Conservation (phyloP, 352 stramenopile genomes). For the Thraustotheca clavata region DNA sequence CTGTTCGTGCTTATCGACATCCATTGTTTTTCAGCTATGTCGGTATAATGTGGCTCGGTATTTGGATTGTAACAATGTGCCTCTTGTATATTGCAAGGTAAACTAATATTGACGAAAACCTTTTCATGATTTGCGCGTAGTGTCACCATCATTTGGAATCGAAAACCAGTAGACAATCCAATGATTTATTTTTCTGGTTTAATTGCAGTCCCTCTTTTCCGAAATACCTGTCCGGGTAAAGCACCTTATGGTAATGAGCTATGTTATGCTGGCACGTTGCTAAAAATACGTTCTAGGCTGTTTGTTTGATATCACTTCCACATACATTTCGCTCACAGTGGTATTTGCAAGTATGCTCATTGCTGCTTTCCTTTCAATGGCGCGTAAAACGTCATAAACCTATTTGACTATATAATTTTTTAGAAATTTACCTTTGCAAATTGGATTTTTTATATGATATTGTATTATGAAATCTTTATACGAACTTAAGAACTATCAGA, state of each 20-base stretch:
- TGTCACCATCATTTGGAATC: conserved; percentile 2
- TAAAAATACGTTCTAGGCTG: background rate
- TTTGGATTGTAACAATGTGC: conserved; percentile 1
- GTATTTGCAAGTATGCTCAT: background rate
- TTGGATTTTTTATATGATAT: too few relatives aligned
- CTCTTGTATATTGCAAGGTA: conserved; percentile 10
- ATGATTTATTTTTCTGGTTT: conserved; percentile 2
- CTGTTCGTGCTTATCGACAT: background rate
- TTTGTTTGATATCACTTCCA: conserved; percentile 9
- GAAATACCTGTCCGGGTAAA: conserved; percentile 9
- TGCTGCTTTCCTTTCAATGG: background rate
- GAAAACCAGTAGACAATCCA: background rate
- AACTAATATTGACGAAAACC: background rate
- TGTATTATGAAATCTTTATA: too few relatives aligned
- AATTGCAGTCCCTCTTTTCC: conserved; percentile 12
- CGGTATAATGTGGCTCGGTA: background rate
- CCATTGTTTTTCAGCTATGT: background rate
- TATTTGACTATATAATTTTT: too few relatives aligned
- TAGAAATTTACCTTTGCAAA: too few relatives aligned
- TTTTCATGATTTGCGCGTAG: background rate
- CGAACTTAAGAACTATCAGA: too few relatives aligned
- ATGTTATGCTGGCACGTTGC: too few relatives aligned
- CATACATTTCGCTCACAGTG: background rate
- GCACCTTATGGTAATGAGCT: conserved; percentile 9
- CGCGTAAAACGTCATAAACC: background rate